A percentile compares a stretch with the other conserved stretches of the same genome.
These are phyloP conservation scores for Colletotrichum acutatum DNA, from an alignment of 2,329 filamentous ascomycete genomes.

Conservation along the genomic window DNA sequence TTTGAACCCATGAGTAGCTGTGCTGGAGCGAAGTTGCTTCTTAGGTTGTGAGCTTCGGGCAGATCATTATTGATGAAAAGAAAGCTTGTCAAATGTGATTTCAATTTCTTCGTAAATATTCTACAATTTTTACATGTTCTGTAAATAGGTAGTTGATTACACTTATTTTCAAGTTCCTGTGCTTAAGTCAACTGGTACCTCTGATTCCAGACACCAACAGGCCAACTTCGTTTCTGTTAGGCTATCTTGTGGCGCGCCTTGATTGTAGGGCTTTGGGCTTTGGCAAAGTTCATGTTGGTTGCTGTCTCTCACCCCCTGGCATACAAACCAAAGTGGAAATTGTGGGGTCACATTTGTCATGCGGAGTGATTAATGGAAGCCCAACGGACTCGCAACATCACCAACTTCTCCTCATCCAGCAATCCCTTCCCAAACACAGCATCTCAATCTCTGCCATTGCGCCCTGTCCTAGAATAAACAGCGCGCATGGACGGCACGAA, in stretches of 20 bases:
- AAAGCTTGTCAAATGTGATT: neutral
- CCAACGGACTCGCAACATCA: neutral
- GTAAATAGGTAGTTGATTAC: neutral
- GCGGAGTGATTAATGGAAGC: too few relatives aligned
- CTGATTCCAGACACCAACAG: too few relatives aligned
- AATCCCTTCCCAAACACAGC: neutral
- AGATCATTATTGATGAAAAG: neutral
- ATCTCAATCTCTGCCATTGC: too few relatives aligned
- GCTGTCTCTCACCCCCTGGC: too few relatives aligned
- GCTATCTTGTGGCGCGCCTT: too few relatives aligned
- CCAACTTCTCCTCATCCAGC: neutral
- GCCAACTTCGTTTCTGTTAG: too few relatives aligned
- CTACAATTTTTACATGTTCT: neutral
- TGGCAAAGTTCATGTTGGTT: too few relatives aligned
- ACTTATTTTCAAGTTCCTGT: too few relatives aligned
- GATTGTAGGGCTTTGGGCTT: too few relatives aligned
- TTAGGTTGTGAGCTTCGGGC: neutral
- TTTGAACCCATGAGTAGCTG: conserved; percentile 1
- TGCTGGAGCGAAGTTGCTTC: neutral
- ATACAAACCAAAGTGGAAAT: too few relatives aligned
- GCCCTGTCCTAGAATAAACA: neutral
- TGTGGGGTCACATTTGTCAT: too few relatives aligned
- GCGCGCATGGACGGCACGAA: neutral
- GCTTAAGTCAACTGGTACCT: too few relatives aligned
- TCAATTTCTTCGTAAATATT: neutral